Conservation (phyloP, 2,329 filamentous ascomycete species). For the Ilyonectria mors-panacis region DNA sequence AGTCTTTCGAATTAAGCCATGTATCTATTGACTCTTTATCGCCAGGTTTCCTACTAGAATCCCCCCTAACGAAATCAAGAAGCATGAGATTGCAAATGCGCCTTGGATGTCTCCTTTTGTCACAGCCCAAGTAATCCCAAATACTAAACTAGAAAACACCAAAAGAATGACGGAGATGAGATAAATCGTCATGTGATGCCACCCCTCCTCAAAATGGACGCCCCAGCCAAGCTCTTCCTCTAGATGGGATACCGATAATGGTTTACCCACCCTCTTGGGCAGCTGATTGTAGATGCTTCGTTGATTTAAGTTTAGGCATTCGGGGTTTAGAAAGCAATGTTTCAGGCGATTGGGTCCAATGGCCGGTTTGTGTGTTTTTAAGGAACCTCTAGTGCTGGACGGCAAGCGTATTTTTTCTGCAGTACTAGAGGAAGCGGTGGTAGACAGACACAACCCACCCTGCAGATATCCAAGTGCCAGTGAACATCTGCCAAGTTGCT, state of each 20-base stretch:
- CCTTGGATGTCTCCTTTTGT: neutral
- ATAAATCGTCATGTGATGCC: neutral
- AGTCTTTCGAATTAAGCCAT: neutral
- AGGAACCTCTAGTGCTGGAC: neutral
- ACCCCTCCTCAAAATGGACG: neutral
- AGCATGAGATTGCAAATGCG: neutral
- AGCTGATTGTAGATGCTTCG: neutral
- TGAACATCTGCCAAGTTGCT: neutral
- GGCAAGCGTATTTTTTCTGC: neutral
- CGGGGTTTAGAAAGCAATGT: neutral
- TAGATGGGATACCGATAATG: neutral
- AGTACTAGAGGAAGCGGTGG: neutral
- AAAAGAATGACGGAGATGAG: neutral
- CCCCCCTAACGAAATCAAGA: neutral
- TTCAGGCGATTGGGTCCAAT: neutral
- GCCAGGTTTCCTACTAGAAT: neutral
- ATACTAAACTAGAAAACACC: neutral
- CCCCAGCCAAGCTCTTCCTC: slow-evolving; percentile 1
- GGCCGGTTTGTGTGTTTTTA: neutral
- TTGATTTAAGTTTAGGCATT: neutral
- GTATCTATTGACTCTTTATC: neutral
- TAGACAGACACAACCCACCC: neutral
- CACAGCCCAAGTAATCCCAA: neutral
- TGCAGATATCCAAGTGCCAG: neutral
- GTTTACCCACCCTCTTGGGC: neutral